Base-by-base conservation (phyloP, 192 early-diverging fungal genomes). In the Podila epigama region DNA sequence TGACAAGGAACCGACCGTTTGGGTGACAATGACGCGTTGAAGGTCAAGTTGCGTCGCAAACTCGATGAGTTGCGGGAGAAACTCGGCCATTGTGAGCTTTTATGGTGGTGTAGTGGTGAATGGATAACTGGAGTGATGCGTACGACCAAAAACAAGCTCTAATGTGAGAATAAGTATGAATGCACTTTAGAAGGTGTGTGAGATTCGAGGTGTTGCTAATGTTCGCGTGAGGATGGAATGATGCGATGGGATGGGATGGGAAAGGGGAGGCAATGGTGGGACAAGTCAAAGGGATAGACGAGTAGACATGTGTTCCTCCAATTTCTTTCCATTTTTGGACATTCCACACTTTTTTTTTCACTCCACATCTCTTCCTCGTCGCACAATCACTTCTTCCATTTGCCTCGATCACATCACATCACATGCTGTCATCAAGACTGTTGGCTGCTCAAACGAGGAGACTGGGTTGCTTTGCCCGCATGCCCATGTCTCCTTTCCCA, bases 31-130 rank as follows among this genome's bases (percentile, higher is more conserved):
- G 66, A 77, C 60, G 20, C 73, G 41, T 39, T 77, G 73, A 10
- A 77, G 50, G 54, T 77, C 73, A 28, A 77, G 48, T 34, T 77
- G 73, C 4, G 73, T 59, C 27, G 73, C 65, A 59, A 77, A 77
- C 37, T 77, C 73, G 55, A 77, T 64, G 60, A 77, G 73, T 55
- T 77, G 73, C 31, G 73, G 61, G 13, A 77, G 61, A 20, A 77
- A 39, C 44, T 77, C 66, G 20, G 73, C 52, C 73, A 77, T 77
- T 16, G 9, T 10, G 33, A 6, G 40, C n/a, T n/a, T 48, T 22
- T 48, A 20, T 22, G n/a, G 44, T 48, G 20, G 15, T 5, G n/a
- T 18, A 48, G 44, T 48, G 44, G 20, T 5, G n/a, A n/a, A n/a
- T n/a, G n/a, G n/a, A n/a, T n/a, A n/a, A n/a, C n/a, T n/a, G n/a